These are phyloP conservation scores for Torulaspora franciscae DNA, from an alignment of 805 yeast genomes.

Conservation along the genomic window DNA sequence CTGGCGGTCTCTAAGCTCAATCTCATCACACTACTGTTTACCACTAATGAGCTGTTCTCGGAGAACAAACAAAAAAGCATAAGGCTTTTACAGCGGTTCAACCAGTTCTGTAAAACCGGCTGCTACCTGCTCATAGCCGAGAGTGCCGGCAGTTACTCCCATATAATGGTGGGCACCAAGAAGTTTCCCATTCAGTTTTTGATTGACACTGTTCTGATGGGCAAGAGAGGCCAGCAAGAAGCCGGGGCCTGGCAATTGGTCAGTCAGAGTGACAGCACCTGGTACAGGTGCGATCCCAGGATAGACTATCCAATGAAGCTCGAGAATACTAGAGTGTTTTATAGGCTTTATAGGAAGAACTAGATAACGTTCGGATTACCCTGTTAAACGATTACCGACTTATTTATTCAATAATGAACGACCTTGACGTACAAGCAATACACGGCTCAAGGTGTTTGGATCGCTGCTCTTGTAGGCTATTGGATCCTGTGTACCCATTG, in stretches of 20 bases:
- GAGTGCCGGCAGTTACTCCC: constrained; percentile 87
- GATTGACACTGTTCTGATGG: constrained; percentile 65
- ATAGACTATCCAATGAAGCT: constrained; percentile 61
- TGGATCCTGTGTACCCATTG: not conserved
- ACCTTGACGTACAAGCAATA: too few relatives aligned
- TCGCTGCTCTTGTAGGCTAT: too few relatives aligned
- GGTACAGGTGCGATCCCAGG: constrained; percentile 62
- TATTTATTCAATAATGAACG: not conserved
- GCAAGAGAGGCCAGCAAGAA: constrained; percentile 42
- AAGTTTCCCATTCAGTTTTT: constrained; percentile 78
- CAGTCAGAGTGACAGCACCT: constrained; percentile 64
- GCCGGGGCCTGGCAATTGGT: constrained; percentile 63
- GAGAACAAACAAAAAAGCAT: constrained; percentile 61
- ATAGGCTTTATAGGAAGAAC: constrained; percentile 60
- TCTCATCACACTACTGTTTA: constrained; percentile 69
- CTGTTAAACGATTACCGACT: not conserved
- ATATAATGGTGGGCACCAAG: constrained; percentile 69
- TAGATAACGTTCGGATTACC: not conserved
- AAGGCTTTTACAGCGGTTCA: constrained; percentile 50
- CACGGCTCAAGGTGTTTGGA: too few relatives aligned
- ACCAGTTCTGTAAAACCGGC: constrained; percentile 49
- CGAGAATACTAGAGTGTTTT: constrained; percentile 85
- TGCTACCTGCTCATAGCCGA: constrained; percentile 65
- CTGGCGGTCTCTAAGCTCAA: constrained; percentile 35
- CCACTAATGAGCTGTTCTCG: constrained; percentile 80